These are phyloP conservation scores for Penicillium sp. DNA, from an alignment of 2,329 filamentous ascomycete species.

Conservation along the genomic window DNA sequence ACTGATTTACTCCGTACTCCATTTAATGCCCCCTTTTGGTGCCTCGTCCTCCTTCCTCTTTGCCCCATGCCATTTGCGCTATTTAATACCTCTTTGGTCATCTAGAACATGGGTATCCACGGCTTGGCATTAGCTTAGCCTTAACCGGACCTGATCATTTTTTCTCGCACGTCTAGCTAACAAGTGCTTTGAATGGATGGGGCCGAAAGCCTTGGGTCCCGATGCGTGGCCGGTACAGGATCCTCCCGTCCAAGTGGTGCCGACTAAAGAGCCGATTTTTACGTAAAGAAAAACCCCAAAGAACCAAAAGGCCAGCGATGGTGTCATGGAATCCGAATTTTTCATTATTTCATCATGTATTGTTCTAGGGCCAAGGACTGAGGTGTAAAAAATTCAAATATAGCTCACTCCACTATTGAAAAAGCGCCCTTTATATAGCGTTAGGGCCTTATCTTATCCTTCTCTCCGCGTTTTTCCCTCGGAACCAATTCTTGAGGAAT, in stretches of 20 bases:
- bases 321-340: constrained; percentile 6
- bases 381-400: background rate
- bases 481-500: background rate
- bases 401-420: background rate
- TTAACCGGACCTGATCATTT: background rate
- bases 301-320: constrained; percentile 4
- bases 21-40: background rate
- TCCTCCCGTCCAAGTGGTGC: constrained; percentile 25
- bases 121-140: constrained; percentile 3
- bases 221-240: constrained; percentile 17
- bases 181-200: background rate
- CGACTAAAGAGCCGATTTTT: constrained; percentile 38
- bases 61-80: background rate
- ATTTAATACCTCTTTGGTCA: background rate
- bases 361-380: background rate
- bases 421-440: background rate
- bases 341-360: background rate
- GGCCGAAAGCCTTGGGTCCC: constrained; percentile 15
- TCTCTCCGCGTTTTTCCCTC: constrained; percentile 2
- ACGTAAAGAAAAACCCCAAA: constrained; percentile 41
- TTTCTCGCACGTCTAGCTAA: background rate
- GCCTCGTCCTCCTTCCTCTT: background rate
- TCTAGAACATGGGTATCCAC: background rate
- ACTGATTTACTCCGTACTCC: background rate
- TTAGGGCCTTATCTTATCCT: constrained; percentile 3